phyloP scores from a whole-genome alignment of 2,329 filamentous ascomycete species.

The Stylonectria norvegica region DNA sequence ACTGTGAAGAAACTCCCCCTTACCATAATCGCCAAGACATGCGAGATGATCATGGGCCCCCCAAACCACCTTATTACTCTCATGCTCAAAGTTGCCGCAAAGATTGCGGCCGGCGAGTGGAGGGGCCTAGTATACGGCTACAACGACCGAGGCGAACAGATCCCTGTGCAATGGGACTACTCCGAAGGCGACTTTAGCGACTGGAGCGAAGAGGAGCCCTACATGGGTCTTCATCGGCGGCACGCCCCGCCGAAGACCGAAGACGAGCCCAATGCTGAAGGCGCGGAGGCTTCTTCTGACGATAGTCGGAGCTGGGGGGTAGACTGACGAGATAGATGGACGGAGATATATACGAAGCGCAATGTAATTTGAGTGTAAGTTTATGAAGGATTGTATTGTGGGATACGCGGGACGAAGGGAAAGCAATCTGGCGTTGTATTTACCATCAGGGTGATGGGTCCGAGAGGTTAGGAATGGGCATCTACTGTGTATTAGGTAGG shows the following conservation, averaged over 20 bases:
- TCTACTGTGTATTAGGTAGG: no score
- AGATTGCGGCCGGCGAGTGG: constrained; percentile 65
- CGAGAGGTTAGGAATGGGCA: no score
- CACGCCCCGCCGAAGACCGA: constrained; percentile 3
- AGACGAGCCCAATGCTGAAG: constrained; percentile 10
- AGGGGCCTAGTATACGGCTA: constrained; percentile 56
- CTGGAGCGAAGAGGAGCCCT: constrained; percentile 53
- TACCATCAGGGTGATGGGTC: no score
- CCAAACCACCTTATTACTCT: constrained; percentile 73
- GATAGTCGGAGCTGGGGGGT: constrained; percentile 26
- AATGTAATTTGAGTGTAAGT: constrained; percentile 3
- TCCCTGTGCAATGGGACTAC: constrained; percentile 61
- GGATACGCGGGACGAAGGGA: no score
- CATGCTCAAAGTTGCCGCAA: constrained; percentile 77
- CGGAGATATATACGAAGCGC: neutral
- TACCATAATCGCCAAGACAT: constrained; percentile 72
- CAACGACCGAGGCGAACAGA: constrained; percentile 50
- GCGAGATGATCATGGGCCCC: constrained; percentile 73
- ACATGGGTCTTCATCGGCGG: constrained; percentile 12
- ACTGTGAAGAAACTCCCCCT: constrained; percentile 30
- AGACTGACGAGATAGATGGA: constrained; percentile 16
- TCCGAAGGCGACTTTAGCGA: constrained; percentile 54
- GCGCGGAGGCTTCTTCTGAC: constrained; percentile 20
- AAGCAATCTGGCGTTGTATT: no score
- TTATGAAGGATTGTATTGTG: no score